Evolutionary conservation across 768 basidiomycete genomes (phyloP).

Genomic region (Serendipita indica): DNA sequence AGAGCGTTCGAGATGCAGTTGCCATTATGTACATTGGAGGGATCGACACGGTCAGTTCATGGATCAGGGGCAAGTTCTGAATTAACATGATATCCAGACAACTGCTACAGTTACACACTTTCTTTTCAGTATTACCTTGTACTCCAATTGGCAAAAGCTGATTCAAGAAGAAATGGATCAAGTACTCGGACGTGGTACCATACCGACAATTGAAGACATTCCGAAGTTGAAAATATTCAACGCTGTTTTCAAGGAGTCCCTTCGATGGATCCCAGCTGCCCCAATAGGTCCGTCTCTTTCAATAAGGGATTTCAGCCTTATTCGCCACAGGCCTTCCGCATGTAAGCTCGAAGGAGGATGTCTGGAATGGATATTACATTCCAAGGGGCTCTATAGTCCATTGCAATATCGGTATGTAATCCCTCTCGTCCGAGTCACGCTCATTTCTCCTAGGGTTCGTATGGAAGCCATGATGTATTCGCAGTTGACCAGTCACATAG

Average conservation of each 20-base stretch:
- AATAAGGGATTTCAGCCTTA: neutral
- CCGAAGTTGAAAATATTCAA: neutral
- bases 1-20: neutral
- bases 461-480: too few species aligned
- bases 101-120: neutral
- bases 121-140: slow-evolving; percentile 16
- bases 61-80: neutral
- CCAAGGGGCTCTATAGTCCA: slow-evolving; percentile 35
- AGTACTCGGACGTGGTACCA: neutral
- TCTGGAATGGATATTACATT: slow-evolving; percentile 24
- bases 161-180: neutral
- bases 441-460: too few species aligned
- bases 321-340: slow-evolving; percentile 19
- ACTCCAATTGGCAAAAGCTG: slow-evolving; percentile 4
- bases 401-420: slow-evolving; percentile 24
- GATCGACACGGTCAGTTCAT: neutral
- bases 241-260: neutral
- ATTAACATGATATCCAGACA: neutral
- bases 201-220: neutral
- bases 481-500: too few species aligned
- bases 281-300: neutral
- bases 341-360: slow-evolving; percentile 21
- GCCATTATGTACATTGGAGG: neutral
- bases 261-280: neutral
- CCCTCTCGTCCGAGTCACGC: neutral